These are phyloP conservation scores for Phaeosphaeriaceae sp. DNA, from an alignment of 2,329 filamentous ascomycete species.

Conservation along the genomic window DNA sequence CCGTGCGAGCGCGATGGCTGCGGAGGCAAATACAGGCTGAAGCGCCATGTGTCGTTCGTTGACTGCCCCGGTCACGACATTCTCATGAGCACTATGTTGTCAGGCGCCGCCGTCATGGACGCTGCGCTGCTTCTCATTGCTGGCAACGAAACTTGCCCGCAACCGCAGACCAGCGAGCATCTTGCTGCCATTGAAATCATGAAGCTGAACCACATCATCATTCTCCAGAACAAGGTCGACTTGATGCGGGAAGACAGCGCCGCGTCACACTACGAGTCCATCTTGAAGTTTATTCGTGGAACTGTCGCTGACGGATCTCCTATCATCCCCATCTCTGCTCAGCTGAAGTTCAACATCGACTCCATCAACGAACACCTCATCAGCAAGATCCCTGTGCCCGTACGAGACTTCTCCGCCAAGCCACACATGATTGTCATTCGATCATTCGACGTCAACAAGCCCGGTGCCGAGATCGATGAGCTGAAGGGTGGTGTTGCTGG, in stretches of 20 bases:
- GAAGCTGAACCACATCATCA: slow-evolving; percentile 99
- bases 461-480: slow-evolving; percentile 97
- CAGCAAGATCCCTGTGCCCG: slow-evolving; percentile 90
- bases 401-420: slow-evolving; percentile 87
- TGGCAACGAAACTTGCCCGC: slow-evolving; percentile 97
- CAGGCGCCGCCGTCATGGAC: slow-evolving; percentile 99
- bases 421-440: slow-evolving; percentile 99
- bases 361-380: slow-evolving; percentile 96
- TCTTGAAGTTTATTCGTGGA: slow-evolving; percentile 97
- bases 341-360: slow-evolving; percentile 99
- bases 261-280: slow-evolving; percentile 92
- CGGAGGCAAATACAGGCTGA: slow-evolving; percentile 81
- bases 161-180: slow-evolving; percentile 98
- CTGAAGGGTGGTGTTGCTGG: slow-evolving; percentile 98
- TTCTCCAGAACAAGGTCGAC: slow-evolving; percentile 99
- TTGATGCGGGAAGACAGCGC: slow-evolving; percentile 96
- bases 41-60: slow-evolving; percentile 77
- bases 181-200: slow-evolving; percentile 99
- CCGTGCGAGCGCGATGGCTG: slow-evolving; percentile 95
- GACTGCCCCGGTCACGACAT: slow-evolving; percentile 99
- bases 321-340: slow-evolving; percentile 95
- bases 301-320: slow-evolving; percentile 95
- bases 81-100: slow-evolving; percentile 99
- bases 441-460: slow-evolving; percentile 99
- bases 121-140: slow-evolving; percentile 94